Evolutionary conservation across 495 filamentous ascomycete species (phyloP), one percentile per base, ranked within the genome.

Genomic region (Massariosphaeria phaeospora): DNA sequence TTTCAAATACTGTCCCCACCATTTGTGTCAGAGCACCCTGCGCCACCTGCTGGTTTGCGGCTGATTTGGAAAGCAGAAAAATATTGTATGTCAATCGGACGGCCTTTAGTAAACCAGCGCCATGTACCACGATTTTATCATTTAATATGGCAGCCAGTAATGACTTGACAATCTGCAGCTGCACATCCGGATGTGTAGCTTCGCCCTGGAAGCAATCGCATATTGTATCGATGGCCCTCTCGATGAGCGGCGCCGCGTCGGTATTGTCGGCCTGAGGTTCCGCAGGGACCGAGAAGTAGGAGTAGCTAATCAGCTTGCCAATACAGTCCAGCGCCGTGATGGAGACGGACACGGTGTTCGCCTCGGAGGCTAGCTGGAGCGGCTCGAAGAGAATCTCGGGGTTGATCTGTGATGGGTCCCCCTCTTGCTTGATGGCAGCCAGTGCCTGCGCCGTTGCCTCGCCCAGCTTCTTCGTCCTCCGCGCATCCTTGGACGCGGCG

Each of bases 161-260:
- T 0, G 93, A 96, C 72, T 96, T 95, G 66, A 99, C 87, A 61
- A 99, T 99, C 70, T 99, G 94, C 60, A 96, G 78, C 68, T 99
- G 93, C 24, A 96, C 84, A 62, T 95, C 89, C 45, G 84, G 79
- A 10, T 84, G 83, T 0, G 94, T 97, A 3, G 85, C 85, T 70
- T 99, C 94, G 56, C 93, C 91, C 62, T 96, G 89, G 61, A 97
- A 99, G 67, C 94, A 99, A 65, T 97, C 91, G 76, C 94, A 97
- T 71, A 99, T 97, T 31, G 91, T 95, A 70, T 99, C 94, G 62
- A 99, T 99, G 39, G 94, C 94, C 58, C 90, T 82, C 69, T 99
- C 94, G 67, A 99, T 96, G 66, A 99, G 75, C 2, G 88, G 85
- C 5, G 79, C 68, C 39, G 49, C 52, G 10, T 69, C 61, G 23